phyloP scores from a whole-genome alignment of 2,329 filamentous ascomycete genomes.

The Neurospora sp. region DNA sequence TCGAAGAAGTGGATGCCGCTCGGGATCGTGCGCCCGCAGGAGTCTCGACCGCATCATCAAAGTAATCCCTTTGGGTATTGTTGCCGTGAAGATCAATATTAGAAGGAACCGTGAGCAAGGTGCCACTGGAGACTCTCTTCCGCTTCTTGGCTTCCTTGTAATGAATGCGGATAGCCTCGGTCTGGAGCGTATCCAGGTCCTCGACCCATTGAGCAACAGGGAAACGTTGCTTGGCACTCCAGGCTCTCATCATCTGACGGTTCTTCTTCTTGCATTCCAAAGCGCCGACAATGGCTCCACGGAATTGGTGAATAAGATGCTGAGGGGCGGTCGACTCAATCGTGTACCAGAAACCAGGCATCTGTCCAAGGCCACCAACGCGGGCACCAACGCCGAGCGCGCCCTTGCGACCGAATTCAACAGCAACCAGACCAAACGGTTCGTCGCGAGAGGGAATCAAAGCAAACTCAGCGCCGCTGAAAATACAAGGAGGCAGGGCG shows the following conservation, averaged over 20 bases:
- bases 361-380: conserved; percentile 56
- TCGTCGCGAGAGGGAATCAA: conserved; percentile 59
- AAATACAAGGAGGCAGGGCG: conserved; percentile 52
- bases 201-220: conserved; percentile 58
- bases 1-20: conserved; percentile 11
- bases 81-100: conserved; percentile 7
- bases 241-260: conserved; percentile 52
- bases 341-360: conserved; percentile 63
- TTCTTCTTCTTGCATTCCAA: conserved; percentile 44
- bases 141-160: conserved; percentile 20
- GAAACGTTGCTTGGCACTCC: conserved; percentile 56
- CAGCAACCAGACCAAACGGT: conserved; percentile 58
- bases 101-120: conserved; percentile 13
- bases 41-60: conserved; percentile 10
- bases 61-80: conserved; percentile 5
- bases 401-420: conserved; percentile 59
- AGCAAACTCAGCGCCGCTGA: conserved; percentile 57
- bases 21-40: conserved; percentile 10
- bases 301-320: conserved; percentile 55
- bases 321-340: conserved; percentile 53
- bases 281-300: conserved; percentile 49
- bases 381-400: conserved; percentile 55
- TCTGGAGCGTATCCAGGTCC: conserved; percentile 51
- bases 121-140: conserved; percentile 11
- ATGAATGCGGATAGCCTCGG: conserved; percentile 44